Evolutionary conservation across 345 rosid species (phyloP), one percentile per base, ranked within the genome.

Genomic region (Capsella bursapastoris): DNA sequence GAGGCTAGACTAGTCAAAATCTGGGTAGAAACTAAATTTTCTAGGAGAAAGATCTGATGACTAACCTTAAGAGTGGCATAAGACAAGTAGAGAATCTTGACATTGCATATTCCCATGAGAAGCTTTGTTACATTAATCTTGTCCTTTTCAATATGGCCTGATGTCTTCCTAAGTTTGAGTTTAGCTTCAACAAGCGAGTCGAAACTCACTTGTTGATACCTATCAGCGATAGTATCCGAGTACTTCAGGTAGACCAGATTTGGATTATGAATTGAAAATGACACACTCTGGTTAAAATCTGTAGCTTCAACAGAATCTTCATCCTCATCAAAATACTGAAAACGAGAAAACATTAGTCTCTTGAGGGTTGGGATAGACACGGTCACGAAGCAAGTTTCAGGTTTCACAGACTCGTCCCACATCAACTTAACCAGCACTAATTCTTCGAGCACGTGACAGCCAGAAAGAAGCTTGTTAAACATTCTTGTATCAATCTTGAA

Each of bases 31-130:
- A 47, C 6, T n/a, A 2, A 15, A 47, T 15, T 6, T 22, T 18
- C 25, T 25, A 52, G 34, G 8, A 27, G 57, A 52, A 27, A 27
- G 34, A 27, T 27, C 4, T 28, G 7, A 52, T 28, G 7, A 52
- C 32, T 52, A 2, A 52, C 57, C 59, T 13, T 7, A 3, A 55
- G 59, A 29, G 38, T 29, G 37, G 6, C 10, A 29, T 55, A 8
- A 53, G 37, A 28, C 58, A 53, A 53, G 58, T 55, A 29, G 59
- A 29, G 59, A n/a, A 55, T 55, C 59, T 29, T 55, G 2, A 55
- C 59, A 55, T 55, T 29, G 37, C 18, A 18, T 35, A 58, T 58
- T 37, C 64, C 64, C 9, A 5, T 16, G 44, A 58, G 2, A 18
- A 58, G 37, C 22, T 11, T 38, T 16, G 64, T 58, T 37, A 18